These are phyloP conservation scores for Brassica hybrid DNA, from an alignment of 441 rosid genomes.

Conservation along the genomic window DNA sequence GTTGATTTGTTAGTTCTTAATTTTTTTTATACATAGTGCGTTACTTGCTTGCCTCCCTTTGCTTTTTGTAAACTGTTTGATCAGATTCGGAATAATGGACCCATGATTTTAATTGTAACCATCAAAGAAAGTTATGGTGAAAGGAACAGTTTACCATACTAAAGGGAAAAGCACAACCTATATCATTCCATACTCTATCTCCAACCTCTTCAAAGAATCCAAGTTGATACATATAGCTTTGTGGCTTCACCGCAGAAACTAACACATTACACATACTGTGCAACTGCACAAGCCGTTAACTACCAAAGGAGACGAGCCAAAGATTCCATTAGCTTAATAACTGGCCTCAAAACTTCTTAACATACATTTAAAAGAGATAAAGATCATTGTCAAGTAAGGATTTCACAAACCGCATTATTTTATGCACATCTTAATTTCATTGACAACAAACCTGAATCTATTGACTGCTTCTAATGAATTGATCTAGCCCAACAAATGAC, in stretches of 20 bases:
- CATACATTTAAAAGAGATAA: neutral
- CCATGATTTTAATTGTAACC: conserved; percentile 23
- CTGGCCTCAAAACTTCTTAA: neutral
- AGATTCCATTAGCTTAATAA: neutral
- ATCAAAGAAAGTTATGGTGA: conserved; percentile 29
- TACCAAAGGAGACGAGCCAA: neutral
- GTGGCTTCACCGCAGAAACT: neutral
- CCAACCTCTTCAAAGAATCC: neutral
- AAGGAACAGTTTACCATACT: conserved; percentile 31
- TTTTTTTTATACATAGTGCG: neutral
- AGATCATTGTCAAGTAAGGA: neutral
- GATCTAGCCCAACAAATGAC: conserved; percentile 1
- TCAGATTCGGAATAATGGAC: conserved; percentile 32
- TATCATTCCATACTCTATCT: conserved; percentile 5
- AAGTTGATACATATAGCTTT: neutral
- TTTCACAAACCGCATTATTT: neutral
- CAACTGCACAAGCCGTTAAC: neutral
- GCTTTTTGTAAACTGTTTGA: conserved; percentile 29
- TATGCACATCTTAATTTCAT: neutral
- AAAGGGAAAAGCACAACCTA: conserved; percentile 10
- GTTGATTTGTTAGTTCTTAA: conserved; percentile 13
- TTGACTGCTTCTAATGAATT: neutral
- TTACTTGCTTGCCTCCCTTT: conserved; percentile 12
- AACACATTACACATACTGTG: neutral
- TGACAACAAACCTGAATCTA: neutral